Base-by-base conservation (phyloP, 75 land plant species). In the Azolla pinnata region DNA sequence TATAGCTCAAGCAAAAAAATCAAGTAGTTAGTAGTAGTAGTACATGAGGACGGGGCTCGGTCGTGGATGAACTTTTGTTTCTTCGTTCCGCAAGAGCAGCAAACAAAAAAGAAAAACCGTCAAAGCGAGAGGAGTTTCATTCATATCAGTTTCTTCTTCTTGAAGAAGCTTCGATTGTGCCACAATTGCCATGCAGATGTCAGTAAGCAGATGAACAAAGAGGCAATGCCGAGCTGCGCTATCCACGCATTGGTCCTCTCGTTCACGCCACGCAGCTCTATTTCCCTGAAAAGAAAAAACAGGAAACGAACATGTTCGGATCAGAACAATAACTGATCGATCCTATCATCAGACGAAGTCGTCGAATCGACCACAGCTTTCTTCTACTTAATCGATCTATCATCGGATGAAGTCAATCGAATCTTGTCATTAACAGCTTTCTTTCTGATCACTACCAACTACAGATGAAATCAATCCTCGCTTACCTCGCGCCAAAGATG, bases 81-180 rank as follows among this genome's bases (percentile, higher is more conserved):
- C n/a, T n/a, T n/a, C n/a, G n/a, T n/a, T n/a, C n/a, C n/a, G n/a
- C n/a, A n/a, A n/a, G n/a, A n/a, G n/a, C n/a, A n/a, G n/a, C n/a
- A n/a, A n/a, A n/a, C n/a, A n/a, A n/a, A n/a, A n/a, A n/a, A n/a
- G n/a, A n/a, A n/a, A n/a, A n/a, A n/a, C n/a, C n/a, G n/a, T n/a
- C n/a, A n/a, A n/a, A n/a, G n/a, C n/a, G n/a, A n/a, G n/a, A n/a
- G n/a, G n/a, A n/a, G n/a, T n/a, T n/a, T n/a, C n/a, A n/a, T n/a
- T 65, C 76, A 88, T 20, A 88, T 75, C 14, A 88, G 81, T 54
- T 85, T 88, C 62, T 88, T 88, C 79, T 83, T 84, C 45, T 82
- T 79, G 35, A 88, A 88, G 62, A 63, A 88, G 17, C 72, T 62
- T 60, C 76, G 73, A 54, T 85, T 53, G 62, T 85, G 64, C 85